Conservation (phyloP, 805 yeast genomes). For the Candida golubevii region DNA sequence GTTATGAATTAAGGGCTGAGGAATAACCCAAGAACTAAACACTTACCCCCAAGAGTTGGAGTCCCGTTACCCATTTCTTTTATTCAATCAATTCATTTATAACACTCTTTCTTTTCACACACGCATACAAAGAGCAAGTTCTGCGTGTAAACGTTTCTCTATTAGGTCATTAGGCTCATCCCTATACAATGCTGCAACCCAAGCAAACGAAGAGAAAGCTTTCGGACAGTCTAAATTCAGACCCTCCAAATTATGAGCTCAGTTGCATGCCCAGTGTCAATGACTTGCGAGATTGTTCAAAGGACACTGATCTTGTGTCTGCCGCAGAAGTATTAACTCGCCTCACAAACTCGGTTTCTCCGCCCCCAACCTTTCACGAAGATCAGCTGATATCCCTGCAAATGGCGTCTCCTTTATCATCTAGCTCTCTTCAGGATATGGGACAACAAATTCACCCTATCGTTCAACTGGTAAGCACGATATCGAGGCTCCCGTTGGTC, state of each 20-base stretch:
- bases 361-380: constrained; percentile 15
- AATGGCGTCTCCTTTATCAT: constrained; percentile 13
- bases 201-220: constrained; percentile 11
- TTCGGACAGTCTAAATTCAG: constrained; percentile 8
- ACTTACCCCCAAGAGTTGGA: too few relatives aligned
- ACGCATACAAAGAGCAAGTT: too few relatives aligned
- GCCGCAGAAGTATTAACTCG: constrained; percentile 42
- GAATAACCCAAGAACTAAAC: too few relatives aligned
- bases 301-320: constrained; percentile 27
- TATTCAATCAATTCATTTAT: too few relatives aligned
- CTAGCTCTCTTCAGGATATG: constrained; percentile 12
- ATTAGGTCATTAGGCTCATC: too few relatives aligned
- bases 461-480: constrained; percentile 34
- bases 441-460: constrained; percentile 33
- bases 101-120: too few relatives aligned
- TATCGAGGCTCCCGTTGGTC: constrained; percentile 39
- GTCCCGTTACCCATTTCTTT: too few relatives aligned
- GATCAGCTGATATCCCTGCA: constrained; percentile 7
- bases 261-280: neutral
- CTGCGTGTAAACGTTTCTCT: too few relatives aligned
- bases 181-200: constrained; percentile 5
- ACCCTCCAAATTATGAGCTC: constrained; percentile 3
- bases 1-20: too few relatives aligned
- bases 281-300: neutral
- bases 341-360: constrained; percentile 24